Base-by-base conservation (phyloP, 2,329 filamentous ascomycete species). In the Neofusicoccum umdonicola region DNA sequence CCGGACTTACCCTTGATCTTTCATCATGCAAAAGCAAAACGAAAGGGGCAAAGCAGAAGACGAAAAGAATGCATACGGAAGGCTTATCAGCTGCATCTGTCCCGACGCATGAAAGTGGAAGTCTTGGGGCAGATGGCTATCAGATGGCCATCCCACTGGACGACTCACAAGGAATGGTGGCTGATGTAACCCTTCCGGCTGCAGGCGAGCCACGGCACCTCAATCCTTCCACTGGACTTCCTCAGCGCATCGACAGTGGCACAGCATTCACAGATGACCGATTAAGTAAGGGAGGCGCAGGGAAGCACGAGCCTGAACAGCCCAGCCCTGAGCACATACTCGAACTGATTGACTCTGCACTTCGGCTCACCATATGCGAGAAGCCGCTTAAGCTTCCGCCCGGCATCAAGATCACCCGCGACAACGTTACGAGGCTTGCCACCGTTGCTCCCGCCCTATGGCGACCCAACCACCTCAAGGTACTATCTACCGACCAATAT, bases 361-460 rank as follows among this genome's bases (percentile, higher is more conserved):
- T 82, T 6, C 73, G 76, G 15, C 62, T 77, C 12, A 73, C 76
- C 4, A 72, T 81, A 4, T 70, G 69, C 37, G 68, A 72, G n/a
- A 69, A 66, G 42, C 51, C 73, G 4, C 70, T 57, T 22, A 73
- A 67, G 39, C 54, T 60, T 8, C 47, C 45, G 8, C 66, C 65
- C 19, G 71, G 71, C 8, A 48, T 77, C 7, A 75, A 72, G 27
- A 50, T 78, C 15, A 72, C 69, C 58, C 71, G 72, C 34, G 77
- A 68, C 27, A 74, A 74, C 13, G 74, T 74, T 11, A 66, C 71
- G 42, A 72, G 72, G 47, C 71, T 83, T 3, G 70, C 74, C 42
- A 71, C 76, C 42, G 60, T 81, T 5, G 76, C 74, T 42, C 80
- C 81, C 3, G 65, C 70, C 4, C 50, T 81, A 34, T 83, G 77